phyloP scores from a whole-genome alignment of 495 filamentous ascomycete species.

The Penicillium flavigenum region DNA sequence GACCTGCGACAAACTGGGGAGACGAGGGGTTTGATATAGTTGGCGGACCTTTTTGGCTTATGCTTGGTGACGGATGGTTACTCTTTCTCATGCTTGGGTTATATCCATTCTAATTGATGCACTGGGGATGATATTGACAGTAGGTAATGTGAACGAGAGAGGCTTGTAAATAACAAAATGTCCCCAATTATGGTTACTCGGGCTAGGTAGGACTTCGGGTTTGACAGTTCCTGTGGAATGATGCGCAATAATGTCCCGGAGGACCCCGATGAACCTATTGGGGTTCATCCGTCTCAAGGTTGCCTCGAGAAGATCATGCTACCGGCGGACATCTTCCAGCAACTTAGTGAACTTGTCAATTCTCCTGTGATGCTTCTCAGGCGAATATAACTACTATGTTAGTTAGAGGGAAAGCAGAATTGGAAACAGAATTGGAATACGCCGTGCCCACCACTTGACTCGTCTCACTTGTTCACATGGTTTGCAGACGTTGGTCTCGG shows the following conservation, averaged over 20 bases:
- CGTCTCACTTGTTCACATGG: not conserved
- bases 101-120: not conserved
- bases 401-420: too few species aligned
- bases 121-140: not conserved
- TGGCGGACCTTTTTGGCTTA: too few species aligned
- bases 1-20: too few species aligned
- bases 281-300: not conserved
- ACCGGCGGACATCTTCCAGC: not conserved
- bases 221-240: slow-evolving; percentile 5
- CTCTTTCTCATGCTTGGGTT: not conserved
- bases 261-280: not conserved
- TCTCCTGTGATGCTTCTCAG: not conserved
- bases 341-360: not conserved
- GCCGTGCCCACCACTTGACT: not conserved
- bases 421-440: not conserved
- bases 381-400: not conserved
- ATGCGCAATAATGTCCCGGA: not conserved
- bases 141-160: not conserved
- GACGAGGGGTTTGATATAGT: too few species aligned
- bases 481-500: not conserved
- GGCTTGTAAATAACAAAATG: too few species aligned
- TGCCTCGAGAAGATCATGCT: not conserved
- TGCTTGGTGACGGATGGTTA: not conserved
- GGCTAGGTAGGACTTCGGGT: slow-evolving; percentile 1
- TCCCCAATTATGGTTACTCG: slow-evolving; percentile 3